Conservation (phyloP, 192 early-diverging fungal species). For the Coemansia pectinata region DNA sequence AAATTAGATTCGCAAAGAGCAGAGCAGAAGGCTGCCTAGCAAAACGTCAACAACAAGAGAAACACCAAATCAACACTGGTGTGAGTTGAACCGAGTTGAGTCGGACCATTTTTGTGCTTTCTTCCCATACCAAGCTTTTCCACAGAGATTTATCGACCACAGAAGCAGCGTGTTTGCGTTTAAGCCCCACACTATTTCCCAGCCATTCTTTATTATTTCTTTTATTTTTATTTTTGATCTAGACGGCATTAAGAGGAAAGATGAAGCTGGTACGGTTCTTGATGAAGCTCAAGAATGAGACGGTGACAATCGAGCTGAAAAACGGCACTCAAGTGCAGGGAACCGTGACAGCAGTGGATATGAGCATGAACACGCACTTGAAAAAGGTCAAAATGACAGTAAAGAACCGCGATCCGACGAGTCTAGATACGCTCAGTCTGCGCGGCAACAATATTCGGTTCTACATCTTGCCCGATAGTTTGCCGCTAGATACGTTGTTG, state of each 20-base stretch:
- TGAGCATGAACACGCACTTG: slow-evolving; percentile 99
- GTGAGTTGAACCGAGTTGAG: neutral
- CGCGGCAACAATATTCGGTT: slow-evolving; percentile 96
- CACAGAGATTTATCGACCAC: neutral
- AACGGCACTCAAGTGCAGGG: slow-evolving; percentile 98
- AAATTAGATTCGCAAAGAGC: neutral
- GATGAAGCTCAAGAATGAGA: slow-evolving; percentile 97
- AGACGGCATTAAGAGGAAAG: neutral
- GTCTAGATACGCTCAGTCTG: slow-evolving; percentile 89
- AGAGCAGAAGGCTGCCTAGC: neutral
- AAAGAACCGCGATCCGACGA: slow-evolving; percentile 85
- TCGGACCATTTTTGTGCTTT: neutral
- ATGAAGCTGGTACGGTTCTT: slow-evolving; percentile 77
- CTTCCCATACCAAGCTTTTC: neutral
- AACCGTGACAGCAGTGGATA: slow-evolving; percentile 94
- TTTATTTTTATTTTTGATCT: neutral
- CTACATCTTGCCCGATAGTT: slow-evolving; percentile 91
- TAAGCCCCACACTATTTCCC: neutral
- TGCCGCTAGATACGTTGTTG: slow-evolving; percentile 94
- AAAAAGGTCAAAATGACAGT: slow-evolving; percentile 99
- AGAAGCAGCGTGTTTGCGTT: neutral
- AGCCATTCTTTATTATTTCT: neutral
- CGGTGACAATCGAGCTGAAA: slow-evolving; percentile 98
- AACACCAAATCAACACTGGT: neutral
- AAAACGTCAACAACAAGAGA: neutral